Percentiles rank a stretch among this genome's conserved stretches.
phyloP scores from a whole-genome alignment of 164 flowering plant species.

The Sextonia rubra region DNA sequence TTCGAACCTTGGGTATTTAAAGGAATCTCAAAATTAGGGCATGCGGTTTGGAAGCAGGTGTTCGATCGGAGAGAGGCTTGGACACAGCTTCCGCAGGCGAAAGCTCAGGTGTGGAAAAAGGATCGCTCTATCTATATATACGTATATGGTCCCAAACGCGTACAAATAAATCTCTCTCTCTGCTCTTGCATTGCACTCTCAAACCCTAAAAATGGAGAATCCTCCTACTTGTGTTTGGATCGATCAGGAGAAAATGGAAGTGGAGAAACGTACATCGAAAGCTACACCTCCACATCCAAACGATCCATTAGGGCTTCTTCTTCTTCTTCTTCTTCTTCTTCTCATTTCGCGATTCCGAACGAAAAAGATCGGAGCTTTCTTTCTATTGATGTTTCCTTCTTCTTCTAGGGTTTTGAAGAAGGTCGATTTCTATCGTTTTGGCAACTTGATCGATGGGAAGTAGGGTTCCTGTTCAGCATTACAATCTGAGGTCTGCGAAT shows the following conservation, averaged over 20 bases:
- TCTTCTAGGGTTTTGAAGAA: conserved; percentile 6
- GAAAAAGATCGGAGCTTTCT: background rate
- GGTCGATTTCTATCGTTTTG: conserved; percentile 8
- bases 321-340: background rate
- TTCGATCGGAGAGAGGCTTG: conserved; percentile 42
- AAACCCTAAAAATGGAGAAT: background rate
- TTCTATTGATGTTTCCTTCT: background rate
- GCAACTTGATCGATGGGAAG: conserved; percentile 33
- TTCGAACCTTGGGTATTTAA: too few species aligned
- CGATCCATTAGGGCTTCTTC: background rate
- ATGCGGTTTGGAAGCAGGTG: conserved; percentile 30
- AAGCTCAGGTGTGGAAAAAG: conserved; percentile 34
- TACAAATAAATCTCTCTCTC: background rate
- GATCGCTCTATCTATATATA: too few species aligned
- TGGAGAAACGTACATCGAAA: background rate
- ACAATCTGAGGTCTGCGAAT: conserved; percentile 48
- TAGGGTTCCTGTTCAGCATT: conserved; percentile 60
- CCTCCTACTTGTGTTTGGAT: too few species aligned
- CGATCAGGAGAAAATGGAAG: background rate
- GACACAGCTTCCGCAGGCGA: conserved; percentile 17
- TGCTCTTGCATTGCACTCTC: conserved; percentile 1
- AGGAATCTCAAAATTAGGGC: background rate
- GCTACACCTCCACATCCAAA: background rate
- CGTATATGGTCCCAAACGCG: too few species aligned
- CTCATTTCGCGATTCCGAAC: background rate